Evolutionary conservation across 331 rosid species (phyloP), one percentile per base, ranked within the genome.

Genomic region (Telfairia occidentalis): DNA sequence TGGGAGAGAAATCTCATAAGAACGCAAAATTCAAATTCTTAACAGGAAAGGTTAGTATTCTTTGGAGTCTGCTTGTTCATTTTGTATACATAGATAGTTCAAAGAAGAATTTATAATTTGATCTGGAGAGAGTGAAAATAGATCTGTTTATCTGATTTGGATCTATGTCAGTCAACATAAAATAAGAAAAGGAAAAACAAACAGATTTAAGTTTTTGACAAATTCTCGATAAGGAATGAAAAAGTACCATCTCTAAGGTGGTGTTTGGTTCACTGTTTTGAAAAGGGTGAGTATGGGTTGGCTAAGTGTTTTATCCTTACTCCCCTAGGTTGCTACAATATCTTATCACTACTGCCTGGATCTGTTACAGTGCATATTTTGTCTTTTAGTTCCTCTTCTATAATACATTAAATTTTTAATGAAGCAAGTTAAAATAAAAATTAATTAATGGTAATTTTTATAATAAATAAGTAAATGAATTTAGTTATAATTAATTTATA

Each of bases 1-100:
- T 91, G 91, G 91, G 97, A 93, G 85, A 88, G 55, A 84, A 76
- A 84, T 67, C 75, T 89, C 50, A 49, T 87, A 52, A 57, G 66
- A 37, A 66, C 67, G 46, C 70, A 77, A 10, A 26, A 73, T 53
- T 32, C 35, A 30, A 37, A 23, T 74, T 24, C 60, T 11, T 37
- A 38, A 37, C 30, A 52, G 26, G 9, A 10, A 52, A 54, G 58
- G 46, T 57, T 40, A 26, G 35, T 67, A 26, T 18, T 38, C 71
- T 40, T 23, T 67, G 2, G 21, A 43, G 10, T 67, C 74, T 2
- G 23, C 35, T 42, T 24, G 35, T 26, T 67, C 50, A 3, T 67
- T 43, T 64, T 66, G 35, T 67, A 42, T 42, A 5, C 34, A 38
- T 65, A 38, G 50, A 38, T 65, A 38, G 30, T 11, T 66, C n/a